Evolutionary conservation across 352 stramenopile genomes (phyloP), one percentile per base, ranked within the genome.

Genomic region (Phytophthora pinifolia): DNA sequence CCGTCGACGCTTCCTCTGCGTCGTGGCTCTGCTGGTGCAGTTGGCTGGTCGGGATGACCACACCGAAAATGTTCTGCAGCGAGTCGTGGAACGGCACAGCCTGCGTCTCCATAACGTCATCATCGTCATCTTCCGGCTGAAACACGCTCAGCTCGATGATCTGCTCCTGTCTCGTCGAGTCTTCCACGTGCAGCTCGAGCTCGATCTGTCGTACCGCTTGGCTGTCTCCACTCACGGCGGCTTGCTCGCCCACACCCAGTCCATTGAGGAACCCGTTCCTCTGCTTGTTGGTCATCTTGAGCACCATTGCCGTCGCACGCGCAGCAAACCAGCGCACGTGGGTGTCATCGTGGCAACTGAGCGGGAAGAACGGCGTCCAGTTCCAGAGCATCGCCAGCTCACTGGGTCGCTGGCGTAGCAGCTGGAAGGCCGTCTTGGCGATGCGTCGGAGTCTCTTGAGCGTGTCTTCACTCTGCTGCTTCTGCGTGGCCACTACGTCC

Each of bases 11-110:
- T 43, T 74, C 42, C 31, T 29, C 14, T 12, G 39, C 33, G 10
- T 30, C 27, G 10, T 65, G 25, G n/a, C 43, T 35, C 32, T 67
- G 49, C 27, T 72, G 52, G 14, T 63, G 44, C 14, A 76, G 60
- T n/a, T 67, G 76, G 46, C 77, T 88, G 2, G 78, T 83, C 18
- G 82, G 78, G 9, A 96, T 65, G 20, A 96, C 56, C 12, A 96
- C 83, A 18, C 86, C 86, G 53, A 86, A 93, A 43, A 96, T 79
- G 61, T 89, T 94, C 45, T 73, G 76, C 9, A 96, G 69, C 25
- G 82, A 86, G 8, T 83, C 65, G 33, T 93, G 83, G 55, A 95
- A 86, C 3, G 73, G 67, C 48, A 62, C 39, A 15, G 49, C 20
- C 49, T 62, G 55, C 22, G 27, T 44, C 13, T 59, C 48, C 32